A percentile compares a stretch with the other conserved stretches of the same genome.
phyloP scores from a whole-genome alignment of 352 stramenopile genomes.

The Phytopythium sindhum region DNA sequence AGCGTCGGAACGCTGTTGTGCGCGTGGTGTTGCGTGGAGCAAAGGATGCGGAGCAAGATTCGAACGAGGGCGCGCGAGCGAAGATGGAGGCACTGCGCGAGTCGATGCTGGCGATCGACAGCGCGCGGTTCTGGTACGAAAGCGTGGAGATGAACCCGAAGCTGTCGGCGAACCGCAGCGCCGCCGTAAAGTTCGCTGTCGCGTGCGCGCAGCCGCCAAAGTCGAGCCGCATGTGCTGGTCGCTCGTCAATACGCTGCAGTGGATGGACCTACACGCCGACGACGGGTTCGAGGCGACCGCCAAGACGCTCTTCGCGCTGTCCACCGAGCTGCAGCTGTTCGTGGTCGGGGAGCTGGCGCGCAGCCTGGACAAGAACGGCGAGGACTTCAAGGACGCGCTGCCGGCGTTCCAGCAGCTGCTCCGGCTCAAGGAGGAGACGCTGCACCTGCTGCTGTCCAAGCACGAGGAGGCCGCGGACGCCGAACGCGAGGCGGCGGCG shows the following conservation, averaged over 20 bases:
- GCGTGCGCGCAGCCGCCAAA: conserved; percentile 20
- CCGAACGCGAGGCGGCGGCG: conserved; percentile 11
- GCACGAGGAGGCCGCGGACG: conserved; percentile 28
- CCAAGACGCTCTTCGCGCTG: conserved; percentile 46
- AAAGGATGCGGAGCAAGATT: not conserved
- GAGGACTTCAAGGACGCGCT: conserved; percentile 33
- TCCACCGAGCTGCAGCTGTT: conserved; percentile 43
- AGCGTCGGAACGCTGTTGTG: conserved; percentile 47
- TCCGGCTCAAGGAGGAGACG: conserved; percentile 59
- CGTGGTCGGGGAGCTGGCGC: conserved; percentile 31
- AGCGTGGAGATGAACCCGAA: conserved; percentile 25
- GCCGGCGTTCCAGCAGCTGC: conserved; percentile 37
- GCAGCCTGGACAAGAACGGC: conserved; percentile 17
- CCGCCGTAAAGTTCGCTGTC: conserved; percentile 26
- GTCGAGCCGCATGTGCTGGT: conserved; percentile 36
- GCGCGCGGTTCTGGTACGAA: conserved; percentile 65
- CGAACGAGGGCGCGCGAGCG: not conserved
- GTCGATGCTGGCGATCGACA: conserved; percentile 34
- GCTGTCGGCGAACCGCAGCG: conserved; percentile 13
- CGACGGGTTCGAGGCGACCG: conserved; percentile 38
- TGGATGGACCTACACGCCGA: conserved; percentile 60
- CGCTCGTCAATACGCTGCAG: conserved; percentile 33
- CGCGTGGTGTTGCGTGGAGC: conserved; percentile 12
- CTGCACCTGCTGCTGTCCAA: conserved; percentile 59
- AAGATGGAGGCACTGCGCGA: conserved; percentile 16